Evolutionary conservation across 345 rosid genomes (phyloP).

Genomic region (Lepidium aucheri): DNA sequence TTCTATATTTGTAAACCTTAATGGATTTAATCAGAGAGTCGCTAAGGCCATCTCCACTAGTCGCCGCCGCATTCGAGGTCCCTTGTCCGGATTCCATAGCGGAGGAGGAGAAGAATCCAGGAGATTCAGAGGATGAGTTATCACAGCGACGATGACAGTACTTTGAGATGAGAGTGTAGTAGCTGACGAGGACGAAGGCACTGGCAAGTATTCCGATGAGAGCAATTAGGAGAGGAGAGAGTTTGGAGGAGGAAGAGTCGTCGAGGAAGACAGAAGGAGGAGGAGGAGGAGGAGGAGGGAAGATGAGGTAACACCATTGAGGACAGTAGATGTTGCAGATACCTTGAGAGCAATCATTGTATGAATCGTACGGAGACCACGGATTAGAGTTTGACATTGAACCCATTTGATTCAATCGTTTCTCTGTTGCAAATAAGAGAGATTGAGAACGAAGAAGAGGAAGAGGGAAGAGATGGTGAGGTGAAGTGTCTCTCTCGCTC

Average conservation of each 20-base stretch:
- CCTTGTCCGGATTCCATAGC: constrained; percentile 7
- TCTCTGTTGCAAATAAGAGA: not conserved
- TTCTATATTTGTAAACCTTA: constrained; percentile 43
- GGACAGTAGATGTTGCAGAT: constrained; percentile 82
- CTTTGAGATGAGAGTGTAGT: constrained; percentile 65
- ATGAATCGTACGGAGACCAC: constrained; percentile 40
- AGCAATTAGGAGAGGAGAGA: constrained; percentile 73
- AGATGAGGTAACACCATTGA: constrained; percentile 69
- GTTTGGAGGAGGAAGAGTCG: constrained; percentile 28
- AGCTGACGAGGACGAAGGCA: constrained; percentile 64
- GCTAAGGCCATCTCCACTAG: constrained; percentile 43
- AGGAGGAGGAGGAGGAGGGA: constrained; percentile 84
- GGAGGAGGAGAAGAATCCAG: not conserved
- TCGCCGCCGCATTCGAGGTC: not conserved
- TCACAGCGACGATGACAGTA: constrained; percentile 41
- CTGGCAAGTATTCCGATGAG: constrained; percentile 59
- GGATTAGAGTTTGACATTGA: constrained; percentile 23
- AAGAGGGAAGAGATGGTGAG: not conserved
- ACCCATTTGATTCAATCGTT: constrained; percentile 9
- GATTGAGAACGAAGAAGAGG: not conserved
- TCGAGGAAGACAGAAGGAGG: constrained; percentile 47
- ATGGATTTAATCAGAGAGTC: constrained; percentile 53
- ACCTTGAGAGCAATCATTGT: constrained; percentile 71
- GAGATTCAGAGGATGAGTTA: not conserved
- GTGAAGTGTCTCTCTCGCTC: constrained; percentile 12